A percentile compares a stretch with the other conserved stretches of the same genome.
phyloP scores from a whole-genome alignment of 2,329 filamentous ascomycete species.

The Penicillium sp. region DNA sequence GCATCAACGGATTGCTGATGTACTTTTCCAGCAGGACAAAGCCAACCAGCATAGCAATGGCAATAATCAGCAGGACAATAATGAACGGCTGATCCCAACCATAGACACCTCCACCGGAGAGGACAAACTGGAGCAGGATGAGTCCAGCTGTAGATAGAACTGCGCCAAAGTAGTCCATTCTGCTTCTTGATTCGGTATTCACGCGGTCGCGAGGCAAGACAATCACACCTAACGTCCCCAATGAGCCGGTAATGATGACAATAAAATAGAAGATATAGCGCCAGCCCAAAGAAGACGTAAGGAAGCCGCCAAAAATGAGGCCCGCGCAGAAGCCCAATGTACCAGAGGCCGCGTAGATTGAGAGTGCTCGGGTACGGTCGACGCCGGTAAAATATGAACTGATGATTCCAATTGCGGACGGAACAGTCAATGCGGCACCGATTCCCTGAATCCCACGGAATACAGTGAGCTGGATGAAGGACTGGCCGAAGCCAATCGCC shows the following conservation, averaged over 20 bases:
- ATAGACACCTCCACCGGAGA: conserved; percentile 50
- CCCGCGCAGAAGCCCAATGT: conserved; percentile 46
- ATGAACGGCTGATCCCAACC: conserved; percentile 50
- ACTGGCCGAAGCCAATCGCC: conserved; percentile 43
- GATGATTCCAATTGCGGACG: conserved; percentile 51
- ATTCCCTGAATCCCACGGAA: conserved; percentile 51
- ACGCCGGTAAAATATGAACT: conserved; percentile 43
- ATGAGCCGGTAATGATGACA: conserved; percentile 34
- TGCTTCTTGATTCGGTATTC: conserved; percentile 34
- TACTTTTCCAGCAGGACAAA: conserved; percentile 48
- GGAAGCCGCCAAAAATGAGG: conserved; percentile 42
- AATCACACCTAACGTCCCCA: conserved; percentile 36
- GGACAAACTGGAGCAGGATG: conserved; percentile 48
- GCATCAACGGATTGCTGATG: conserved; percentile 50
- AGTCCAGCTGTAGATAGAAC: conserved; percentile 46
- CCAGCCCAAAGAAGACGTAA: conserved; percentile 43
- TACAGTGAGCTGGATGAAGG: conserved; percentile 42
- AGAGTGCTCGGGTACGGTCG: conserved; percentile 42
- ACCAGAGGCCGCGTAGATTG: conserved; percentile 43
- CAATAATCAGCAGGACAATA: conserved; percentile 44
- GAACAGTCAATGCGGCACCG: conserved; percentile 50
- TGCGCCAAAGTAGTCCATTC: conserved; percentile 47
- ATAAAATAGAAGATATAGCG: conserved; percentile 43
- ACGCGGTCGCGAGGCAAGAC: conserved; percentile 42
- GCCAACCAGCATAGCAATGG: conserved; percentile 40